Evolutionary conservation across 2,329 filamentous ascomycete species (phyloP).

Genomic region (Geosmithia putterillii): DNA sequence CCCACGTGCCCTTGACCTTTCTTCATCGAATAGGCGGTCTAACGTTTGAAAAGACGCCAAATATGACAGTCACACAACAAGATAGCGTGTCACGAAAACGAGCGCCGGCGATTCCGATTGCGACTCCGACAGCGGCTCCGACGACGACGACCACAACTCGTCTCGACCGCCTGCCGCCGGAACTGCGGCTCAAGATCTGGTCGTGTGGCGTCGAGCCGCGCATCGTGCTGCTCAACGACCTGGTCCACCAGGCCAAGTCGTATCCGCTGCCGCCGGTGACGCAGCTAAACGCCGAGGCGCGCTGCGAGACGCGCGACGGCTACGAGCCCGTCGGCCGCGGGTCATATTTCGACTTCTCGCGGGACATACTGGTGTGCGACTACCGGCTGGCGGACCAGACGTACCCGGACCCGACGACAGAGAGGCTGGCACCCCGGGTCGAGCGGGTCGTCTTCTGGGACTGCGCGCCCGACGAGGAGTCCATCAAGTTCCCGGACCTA

Average conservation of each 20-base stretch:
- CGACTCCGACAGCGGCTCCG: neutral
- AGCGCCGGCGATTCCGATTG: too few species aligned
- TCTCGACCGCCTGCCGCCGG: constrained; percentile 15
- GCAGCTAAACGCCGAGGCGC: constrained; percentile 21
- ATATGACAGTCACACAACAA: neutral
- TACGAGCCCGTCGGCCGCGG: constrained; percentile 21
- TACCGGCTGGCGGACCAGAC: constrained; percentile 19
- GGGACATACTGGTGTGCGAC: constrained; percentile 25
- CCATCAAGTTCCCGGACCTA: constrained; percentile 17
- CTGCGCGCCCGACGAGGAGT: constrained; percentile 24
- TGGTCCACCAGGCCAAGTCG: constrained; percentile 14
- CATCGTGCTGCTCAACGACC: constrained; percentile 20
- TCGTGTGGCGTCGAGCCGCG: constrained; percentile 21
- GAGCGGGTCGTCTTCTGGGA: constrained; percentile 25
- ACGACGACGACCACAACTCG: neutral
- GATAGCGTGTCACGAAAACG: neutral
- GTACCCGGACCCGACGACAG: constrained; percentile 14
- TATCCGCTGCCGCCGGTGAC: constrained; percentile 22
- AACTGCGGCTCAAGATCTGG: constrained; percentile 25
- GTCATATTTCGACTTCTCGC: constrained; percentile 21
- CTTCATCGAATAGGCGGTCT: neutral
- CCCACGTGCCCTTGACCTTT: neutral
- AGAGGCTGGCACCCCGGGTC: constrained; percentile 18
- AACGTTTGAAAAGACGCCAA: neutral
- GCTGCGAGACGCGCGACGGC: constrained; percentile 18